A percentile compares a stretch with the other conserved stretches of the same genome.
Evolutionary conservation across 768 basidiomycete species (phyloP).

Genomic region (Paxillus ammoniavirescens): DNA sequence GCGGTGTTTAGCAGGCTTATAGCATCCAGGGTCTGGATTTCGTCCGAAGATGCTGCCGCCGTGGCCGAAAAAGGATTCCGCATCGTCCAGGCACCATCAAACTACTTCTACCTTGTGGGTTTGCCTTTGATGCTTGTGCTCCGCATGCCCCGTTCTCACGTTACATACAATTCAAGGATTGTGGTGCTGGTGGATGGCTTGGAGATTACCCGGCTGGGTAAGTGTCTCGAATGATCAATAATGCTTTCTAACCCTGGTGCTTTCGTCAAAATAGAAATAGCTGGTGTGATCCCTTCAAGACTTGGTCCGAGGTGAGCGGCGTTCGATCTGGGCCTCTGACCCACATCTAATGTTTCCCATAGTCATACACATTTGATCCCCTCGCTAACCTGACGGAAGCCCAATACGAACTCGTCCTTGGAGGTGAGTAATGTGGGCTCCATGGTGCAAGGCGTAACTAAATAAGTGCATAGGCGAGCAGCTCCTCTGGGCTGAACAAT

Average conservation of each 20-base stretch:
- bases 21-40: slow-evolving; percentile 44
- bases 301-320: slow-evolving; percentile 44
- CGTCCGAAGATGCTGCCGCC: slow-evolving; percentile 36
- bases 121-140: not conserved
- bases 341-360: not conserved
- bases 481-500: slow-evolving; percentile 49
- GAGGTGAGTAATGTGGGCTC: slow-evolving; percentile 22
- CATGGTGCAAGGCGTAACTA: not conserved
- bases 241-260: not conserved
- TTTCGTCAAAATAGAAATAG: slow-evolving; percentile 29
- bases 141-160: not conserved
- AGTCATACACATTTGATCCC: slow-evolving; percentile 53
- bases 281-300: slow-evolving; percentile 54
- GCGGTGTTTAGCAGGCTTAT: not conserved
- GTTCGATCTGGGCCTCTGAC: not conserved
- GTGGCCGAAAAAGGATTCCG: slow-evolving; percentile 41
- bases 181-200: slow-evolving; percentile 50
- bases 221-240: not conserved
- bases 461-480: slow-evolving; percentile 28
- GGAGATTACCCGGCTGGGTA: slow-evolving; percentile 34
- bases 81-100: slow-evolving; percentile 46
- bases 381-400: slow-evolving; percentile 37
- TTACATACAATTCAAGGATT: slow-evolving; percentile 30
- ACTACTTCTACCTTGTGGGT: slow-evolving; percentile 53
- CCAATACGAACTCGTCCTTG: slow-evolving; percentile 38